These are phyloP conservation scores for Trichomonas gallinae DNA, from an alignment of 208 protist species.

Conservation along the genomic window DNA sequence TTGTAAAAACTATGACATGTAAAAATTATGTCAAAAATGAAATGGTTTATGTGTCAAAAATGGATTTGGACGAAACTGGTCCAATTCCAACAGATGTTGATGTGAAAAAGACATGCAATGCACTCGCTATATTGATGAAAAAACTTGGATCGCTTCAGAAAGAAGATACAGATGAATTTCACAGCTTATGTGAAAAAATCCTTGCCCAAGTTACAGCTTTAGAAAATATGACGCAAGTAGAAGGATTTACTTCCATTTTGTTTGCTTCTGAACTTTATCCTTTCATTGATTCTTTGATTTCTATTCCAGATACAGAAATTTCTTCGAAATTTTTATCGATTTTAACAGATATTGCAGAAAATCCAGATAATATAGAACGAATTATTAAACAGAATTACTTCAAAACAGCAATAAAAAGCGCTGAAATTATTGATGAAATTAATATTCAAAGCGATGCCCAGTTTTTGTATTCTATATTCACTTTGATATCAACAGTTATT, in stretches of 20 bases:
- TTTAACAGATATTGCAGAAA: not conserved
- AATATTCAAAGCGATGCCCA: not conserved
- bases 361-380: not conserved
- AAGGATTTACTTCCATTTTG: not conserved
- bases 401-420: not conserved
- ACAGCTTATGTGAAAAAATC: not conserved
- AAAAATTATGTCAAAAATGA: too few relatives aligned
- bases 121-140: not conserved
- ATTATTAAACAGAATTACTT: not conserved
- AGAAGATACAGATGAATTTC: not conserved
- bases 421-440: not conserved
- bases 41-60: too few relatives aligned
- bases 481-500: not conserved
- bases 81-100: not conserved
- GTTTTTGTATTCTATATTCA: not conserved
- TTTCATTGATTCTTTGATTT: not conserved
- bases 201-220: not conserved
- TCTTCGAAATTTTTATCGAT: not conserved
- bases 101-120: not conserved
- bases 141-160: not conserved
- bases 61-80: not conserved
- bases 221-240: not conserved
- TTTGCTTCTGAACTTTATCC: not conserved
- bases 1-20: too few relatives aligned
- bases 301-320: constrained; percentile 3